A percentile compares a stretch with the other conserved stretches of the same genome.
These are phyloP conservation scores for Schizopora paradoxa DNA, from an alignment of 1,284 basidiomycete species.

Conservation along the genomic window DNA sequence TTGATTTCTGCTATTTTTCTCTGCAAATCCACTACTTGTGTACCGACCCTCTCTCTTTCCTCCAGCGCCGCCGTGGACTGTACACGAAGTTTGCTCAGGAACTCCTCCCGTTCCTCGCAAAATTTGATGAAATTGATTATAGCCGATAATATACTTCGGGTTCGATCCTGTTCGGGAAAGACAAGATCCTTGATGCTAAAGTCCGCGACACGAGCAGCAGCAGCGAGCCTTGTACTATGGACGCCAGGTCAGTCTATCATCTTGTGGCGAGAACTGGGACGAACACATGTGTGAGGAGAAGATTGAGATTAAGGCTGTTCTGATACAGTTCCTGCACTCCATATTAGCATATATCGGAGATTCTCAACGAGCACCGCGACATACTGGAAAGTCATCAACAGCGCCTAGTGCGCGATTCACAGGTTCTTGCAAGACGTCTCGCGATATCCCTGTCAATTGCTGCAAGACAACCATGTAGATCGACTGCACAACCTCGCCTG, in stretches of 20 bases:
- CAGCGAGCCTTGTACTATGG: conserved; percentile 58
- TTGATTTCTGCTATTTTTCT: conserved; percentile 54
- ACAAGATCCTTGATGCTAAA: conserved; percentile 74
- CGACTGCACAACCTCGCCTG: conserved; percentile 61
- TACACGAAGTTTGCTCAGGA: conserved; percentile 55
- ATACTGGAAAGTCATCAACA: conserved; percentile 49
- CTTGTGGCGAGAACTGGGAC: conserved; percentile 18
- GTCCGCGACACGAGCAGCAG: conserved; percentile 68
- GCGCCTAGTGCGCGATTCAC: conserved; percentile 50
- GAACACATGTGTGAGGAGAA: conserved; percentile 65
- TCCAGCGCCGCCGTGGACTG: conserved; percentile 49
- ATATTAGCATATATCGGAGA: conserved; percentile 13
- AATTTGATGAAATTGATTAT: conserved; percentile 94
- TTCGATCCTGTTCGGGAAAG: conserved; percentile 67
- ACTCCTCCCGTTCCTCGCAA: conserved; percentile 63
- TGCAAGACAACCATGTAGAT: conserved; percentile 68
- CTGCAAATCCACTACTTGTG: conserved; percentile 48
- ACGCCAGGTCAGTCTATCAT: background rate
- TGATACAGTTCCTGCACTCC: conserved; percentile 55
- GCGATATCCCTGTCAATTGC: conserved; percentile 60
- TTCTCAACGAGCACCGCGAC: conserved; percentile 19
- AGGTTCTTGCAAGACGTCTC: conserved; percentile 56
- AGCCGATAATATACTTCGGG: conserved; percentile 71
- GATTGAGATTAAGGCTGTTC: conserved; percentile 49
- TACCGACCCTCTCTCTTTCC: conserved; percentile 49